Base-by-base conservation (phyloP, 495 filamentous ascomycete species). In the Ascodesmis nigricans region DNA sequence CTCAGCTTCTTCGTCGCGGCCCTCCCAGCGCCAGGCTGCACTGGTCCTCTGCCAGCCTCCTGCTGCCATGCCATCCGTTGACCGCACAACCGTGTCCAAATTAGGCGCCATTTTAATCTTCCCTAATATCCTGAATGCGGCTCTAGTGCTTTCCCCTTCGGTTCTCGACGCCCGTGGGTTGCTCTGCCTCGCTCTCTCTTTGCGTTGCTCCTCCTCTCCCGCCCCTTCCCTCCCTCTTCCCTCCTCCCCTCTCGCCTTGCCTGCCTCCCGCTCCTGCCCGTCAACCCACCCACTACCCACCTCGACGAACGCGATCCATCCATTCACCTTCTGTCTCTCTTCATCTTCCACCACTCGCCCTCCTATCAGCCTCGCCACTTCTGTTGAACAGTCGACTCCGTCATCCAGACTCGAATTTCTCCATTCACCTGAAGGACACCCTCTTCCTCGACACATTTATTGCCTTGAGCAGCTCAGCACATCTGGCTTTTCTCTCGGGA, bases 251-350 rank as follows among this genome's bases (percentile, higher is more conserved):
- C 34, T 32, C 42, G 21, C 16, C 43, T 42, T 44, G 35, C 30
- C 25, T 43, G 33, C n/a, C n/a, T n/a, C n/a, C n/a, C n/a, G n/a
- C n/a, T n/a, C n/a, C n/a, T n/a, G n/a, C n/a, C n/a, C n/a, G n/a
- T n/a, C n/a, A n/a, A n/a, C 47, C 31, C 33, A 35, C n/a, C 35
- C 20, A 33, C 33, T 17, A 33, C 44, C 30, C 31, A 36, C 39
- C 24, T 29, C 26, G 24, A 19, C 18, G 26, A 35, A 31, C 14
- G 11, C 38, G 31, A 39, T 44, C 29, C 32, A 35, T 40, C 42
- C 42, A 45, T 40, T 40, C 43, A 40, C 39, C 34, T 32, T 23
- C 17, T 34, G 32, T 38, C 38, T 31, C 40, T 42, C 22, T 38
- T 29, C 33, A 36, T 35, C 33, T 47, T 31, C 43, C 42, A n/a